These are phyloP conservation scores for Globisporangium apiculatum DNA, from an alignment of 352 stramenopile species.

Conservation along the genomic window DNA sequence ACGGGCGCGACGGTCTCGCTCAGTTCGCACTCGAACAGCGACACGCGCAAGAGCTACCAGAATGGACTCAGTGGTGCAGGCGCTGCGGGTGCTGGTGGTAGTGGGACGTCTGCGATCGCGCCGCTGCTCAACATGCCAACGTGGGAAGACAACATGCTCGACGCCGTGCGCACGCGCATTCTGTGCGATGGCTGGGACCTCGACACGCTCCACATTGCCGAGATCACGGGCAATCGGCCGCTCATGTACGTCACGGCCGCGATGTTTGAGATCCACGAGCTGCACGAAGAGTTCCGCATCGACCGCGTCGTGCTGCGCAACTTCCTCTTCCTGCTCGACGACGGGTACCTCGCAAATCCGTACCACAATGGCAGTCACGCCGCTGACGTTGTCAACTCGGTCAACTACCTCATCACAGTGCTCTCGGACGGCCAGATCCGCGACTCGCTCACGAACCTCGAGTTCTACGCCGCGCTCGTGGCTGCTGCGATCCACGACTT, in stretches of 20 bases:
- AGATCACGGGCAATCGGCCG: conserved; percentile 52
- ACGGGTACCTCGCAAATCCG: conserved; percentile 68
- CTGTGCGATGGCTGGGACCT: conserved; percentile 66
- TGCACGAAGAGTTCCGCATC: conserved; percentile 73
- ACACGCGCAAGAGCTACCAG: conserved; percentile 46
- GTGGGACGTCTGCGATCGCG: conserved; percentile 15
- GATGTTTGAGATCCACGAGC: conserved; percentile 73
- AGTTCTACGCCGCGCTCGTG: conserved; percentile 75
- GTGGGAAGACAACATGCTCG: conserved; percentile 48
- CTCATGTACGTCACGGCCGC: conserved; percentile 80
- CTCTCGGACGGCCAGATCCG: conserved; percentile 67
- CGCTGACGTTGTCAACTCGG: conserved; percentile 77
- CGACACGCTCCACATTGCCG: conserved; percentile 64
- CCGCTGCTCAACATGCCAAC: conserved; percentile 51
- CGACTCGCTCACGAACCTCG: conserved; percentile 70
- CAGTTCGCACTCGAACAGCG: conserved; percentile 67
- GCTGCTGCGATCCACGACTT: conserved; percentile 84
- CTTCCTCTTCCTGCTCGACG: conserved; percentile 72
- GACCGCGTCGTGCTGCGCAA: conserved; percentile 68
- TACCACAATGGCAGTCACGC: conserved; percentile 81
- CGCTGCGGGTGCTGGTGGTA: not conserved
- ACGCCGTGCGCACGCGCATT: conserved; percentile 40
- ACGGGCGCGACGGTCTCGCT: conserved; percentile 48
- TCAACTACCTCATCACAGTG: conserved; percentile 71
- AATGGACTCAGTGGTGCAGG: conserved; percentile 29